Conservation (phyloP, 1,284 basidiomycete genomes). For the Tylopilus sp. region DNA sequence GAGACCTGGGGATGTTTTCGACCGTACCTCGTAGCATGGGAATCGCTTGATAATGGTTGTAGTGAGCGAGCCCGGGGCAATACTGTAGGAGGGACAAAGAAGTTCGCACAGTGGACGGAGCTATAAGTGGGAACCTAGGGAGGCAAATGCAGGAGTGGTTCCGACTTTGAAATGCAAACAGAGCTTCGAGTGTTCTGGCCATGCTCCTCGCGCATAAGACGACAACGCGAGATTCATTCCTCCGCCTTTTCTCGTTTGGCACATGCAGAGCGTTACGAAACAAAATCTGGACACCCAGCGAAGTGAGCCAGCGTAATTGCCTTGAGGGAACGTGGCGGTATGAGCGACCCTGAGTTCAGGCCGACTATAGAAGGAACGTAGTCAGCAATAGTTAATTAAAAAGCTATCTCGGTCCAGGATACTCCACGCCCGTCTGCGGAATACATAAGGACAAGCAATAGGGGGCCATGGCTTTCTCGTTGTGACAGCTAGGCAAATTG, state of each 20-base stretch:
- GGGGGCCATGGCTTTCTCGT: conserved; percentile 33
- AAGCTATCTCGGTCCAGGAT: conserved; percentile 32
- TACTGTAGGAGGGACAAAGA: conserved; percentile 22
- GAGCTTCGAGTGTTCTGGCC: conserved; percentile 36
- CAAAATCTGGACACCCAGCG: conserved; percentile 35
- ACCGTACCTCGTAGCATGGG: conserved; percentile 35
- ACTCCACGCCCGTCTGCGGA: conserved; percentile 36
- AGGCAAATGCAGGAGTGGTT: conserved; percentile 25
- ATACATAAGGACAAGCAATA: conserved; percentile 36
- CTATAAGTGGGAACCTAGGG: conserved; percentile 33
- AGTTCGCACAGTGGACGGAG: conserved; percentile 15
- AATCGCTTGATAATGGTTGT: conserved; percentile 23
- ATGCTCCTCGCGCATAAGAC: conserved; percentile 35
- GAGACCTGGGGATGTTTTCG: conserved; percentile 26
- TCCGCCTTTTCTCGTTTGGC: conserved; percentile 30
- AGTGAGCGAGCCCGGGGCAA: conserved; percentile 24
- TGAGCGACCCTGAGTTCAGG: conserved; percentile 28
- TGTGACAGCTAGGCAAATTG: conserved; percentile 18
- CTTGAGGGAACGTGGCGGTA: conserved; percentile 33
- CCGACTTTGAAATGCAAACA: conserved; percentile 37
- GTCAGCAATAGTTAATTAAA: conserved; percentile 34
- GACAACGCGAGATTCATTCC: conserved; percentile 39
- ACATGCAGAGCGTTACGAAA: conserved; percentile 34
- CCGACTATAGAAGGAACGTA: conserved; percentile 22
- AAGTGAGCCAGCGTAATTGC: conserved; percentile 38